phyloP scores from a whole-genome alignment of 768 basidiomycete genomes.

The Russula sp. region DNA sequence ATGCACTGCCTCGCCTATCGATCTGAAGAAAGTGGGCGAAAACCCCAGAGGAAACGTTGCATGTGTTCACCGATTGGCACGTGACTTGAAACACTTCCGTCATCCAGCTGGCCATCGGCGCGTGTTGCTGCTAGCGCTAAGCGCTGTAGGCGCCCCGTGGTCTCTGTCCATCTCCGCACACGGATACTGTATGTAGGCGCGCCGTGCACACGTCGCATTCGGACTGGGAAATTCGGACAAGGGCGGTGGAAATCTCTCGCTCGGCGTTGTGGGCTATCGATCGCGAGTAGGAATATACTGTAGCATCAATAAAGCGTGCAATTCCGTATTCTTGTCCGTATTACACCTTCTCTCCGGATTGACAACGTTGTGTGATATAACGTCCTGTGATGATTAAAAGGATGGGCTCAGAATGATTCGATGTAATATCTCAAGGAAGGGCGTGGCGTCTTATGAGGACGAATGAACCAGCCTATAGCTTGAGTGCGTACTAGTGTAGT shows the following conservation, averaged over 20 bases:
- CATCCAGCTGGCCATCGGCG: no score
- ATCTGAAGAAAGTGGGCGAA: neutral
- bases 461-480: neutral
- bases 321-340: neutral
- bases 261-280: neutral
- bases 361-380: neutral
- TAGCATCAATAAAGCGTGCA: neutral
- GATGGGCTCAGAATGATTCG: neutral
- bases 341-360: neutral
- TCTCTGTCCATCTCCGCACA: neutral
- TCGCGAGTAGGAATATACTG: neutral
- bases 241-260: neutral
- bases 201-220: neutral
- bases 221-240: neutral
- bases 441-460: neutral
- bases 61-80: neutral
- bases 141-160: slow-evolving; percentile 1
- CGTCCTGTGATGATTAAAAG: neutral
- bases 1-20: neutral
- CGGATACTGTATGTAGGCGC: neutral
- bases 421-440: neutral
- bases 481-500: neutral
- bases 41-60: neutral
- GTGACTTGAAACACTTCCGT: neutral
- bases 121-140: no score